Base-by-base conservation (phyloP, 2,329 filamentous ascomycete species). In the Madurella fahalii region DNA sequence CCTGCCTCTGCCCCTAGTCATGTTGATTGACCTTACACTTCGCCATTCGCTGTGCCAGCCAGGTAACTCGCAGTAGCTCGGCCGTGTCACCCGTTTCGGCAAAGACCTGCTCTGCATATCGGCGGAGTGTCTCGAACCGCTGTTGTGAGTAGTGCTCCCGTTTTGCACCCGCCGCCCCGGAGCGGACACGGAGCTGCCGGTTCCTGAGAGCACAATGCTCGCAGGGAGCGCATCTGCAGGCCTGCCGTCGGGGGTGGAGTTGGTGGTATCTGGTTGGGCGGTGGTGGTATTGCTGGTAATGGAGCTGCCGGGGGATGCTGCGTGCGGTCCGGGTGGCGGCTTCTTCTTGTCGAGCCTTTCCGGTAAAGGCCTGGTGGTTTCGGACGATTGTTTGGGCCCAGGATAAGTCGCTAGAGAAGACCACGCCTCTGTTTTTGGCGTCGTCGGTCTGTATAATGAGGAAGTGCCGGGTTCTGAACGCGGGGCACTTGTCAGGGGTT, bases 71-170 rank as follows among this genome's bases (percentile, higher is more conserved):
- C 15, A 46, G 50, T 16, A 52, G 42, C 44, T 41, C 39, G 12
- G 11, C 25, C 5, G 44, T 47, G 16, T 52, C 50, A 15, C 50
- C 50, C 5, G 50, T 52, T n/a, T 47, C 43, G 2, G 32, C 42
- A 13, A 34, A 42, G 16, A 42, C 43, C 16, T 46, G 20, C 37
- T 52, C 50, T 4, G 43, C 50, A 20, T 39, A 44, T 2, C 42
- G 42, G 8, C 18, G 31, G 17, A 52, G 18, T 13, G 41, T 41
- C 5, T 31, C 16, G 2, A 51, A 5, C 12, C 39, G 7, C 44
- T 40, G 16, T 8, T 45, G 16, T 9, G 16, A 30, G 25, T 37
- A 25, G 18, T 40, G 32, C 16, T 2, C 15, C 39, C 39, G 7
- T 5, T 8, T 16, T 15, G 39, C 12, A 2, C 3, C 39, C 7